Evolutionary conservation across 257 asterid genomes (phyloP), one percentile per base, ranked within the genome.

Genomic region (Solanum pimpinellifolium): DNA sequence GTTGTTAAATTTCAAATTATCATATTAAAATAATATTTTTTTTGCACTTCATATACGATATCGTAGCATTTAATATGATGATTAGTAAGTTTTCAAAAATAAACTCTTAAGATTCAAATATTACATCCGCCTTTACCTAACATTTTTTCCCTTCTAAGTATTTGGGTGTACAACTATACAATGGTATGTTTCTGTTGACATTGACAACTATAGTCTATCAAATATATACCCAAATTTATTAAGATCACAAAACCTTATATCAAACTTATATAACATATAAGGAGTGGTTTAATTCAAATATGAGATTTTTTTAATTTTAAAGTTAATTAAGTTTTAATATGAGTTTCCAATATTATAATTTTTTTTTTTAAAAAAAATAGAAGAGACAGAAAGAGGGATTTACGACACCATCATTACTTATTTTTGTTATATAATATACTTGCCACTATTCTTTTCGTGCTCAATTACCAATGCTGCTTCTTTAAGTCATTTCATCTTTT

Each of bases 401-500:
- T 87, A 27, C 13, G 41, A 66, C 27, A 65, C 46, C 69, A 46
- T 88, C 81, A 73, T 88, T 82, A 14, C 86, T 52, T 52, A 49
- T 41, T 56, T 85, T 7, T 49, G 10, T 23, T 59, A 4, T 15
- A 18, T 18, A 3, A 5, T 33, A 18, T 56, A 18, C 1, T 29
- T 47, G 42, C 27, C 27, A 46, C 41, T 46, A 16, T 16, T 3
- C 86, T 86, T 88, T 88, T 83, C 1, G 18, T 82, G 89, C 89
- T 16, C 90, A 88, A 83, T 81, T 86, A 56, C 89, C 90, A 33
- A 88, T n/a, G 90, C 85, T 16, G 13, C 47, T 68, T 85, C 21
- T 44, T 65, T 81, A 49, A 81, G 85, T 49, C 85, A 81, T 49
- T 81, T 81, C 85, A 81, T 18, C 42, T 18, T 78, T 78, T 31